Evolutionary conservation across 2,329 filamentous ascomycete genomes (phyloP), one percentile per base, ranked within the genome.

Genomic region (Aspergillus ruber): DNA sequence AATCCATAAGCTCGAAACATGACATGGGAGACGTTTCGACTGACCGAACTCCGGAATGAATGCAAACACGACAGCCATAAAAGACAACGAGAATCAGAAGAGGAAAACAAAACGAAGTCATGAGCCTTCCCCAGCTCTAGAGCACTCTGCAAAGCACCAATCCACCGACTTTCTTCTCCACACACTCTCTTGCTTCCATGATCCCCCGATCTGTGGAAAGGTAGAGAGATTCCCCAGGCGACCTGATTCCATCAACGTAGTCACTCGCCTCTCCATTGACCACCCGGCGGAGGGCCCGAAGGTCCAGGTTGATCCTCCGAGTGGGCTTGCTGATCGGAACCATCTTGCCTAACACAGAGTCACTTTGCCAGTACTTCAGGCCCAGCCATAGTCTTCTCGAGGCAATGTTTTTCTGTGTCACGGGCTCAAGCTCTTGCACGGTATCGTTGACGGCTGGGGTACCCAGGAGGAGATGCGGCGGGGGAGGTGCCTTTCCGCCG

Each of bases 361-460:
- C 77, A 63, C 86, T 86, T 57, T 90, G 83, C 81, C 81, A 88
- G 78, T 95, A 95, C 74, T 95, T 95, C 61, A 95, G 74, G 1
- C 89, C 89, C 10, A 96, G 71, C 90, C 90, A 96, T 56, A 96
- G 73, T 50, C 90, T 78, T 63, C 88, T 79, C 35, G 75, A 78
- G 4, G 89, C 80, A 33, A 89, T 81, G 69, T 94, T 95, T 59
- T 74, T 75, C 52, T 76, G 74, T 42, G 84, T 89, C 48, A 88
- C 76, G 12, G 74, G 74, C 56, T 81, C 74, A 29, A 70, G 44
- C 42, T 59, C 56, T 51, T 64, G 48, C 55, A 58, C 44, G 50
- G 70, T 63, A 39, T 69, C 65, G 36, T 65, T 67, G n/a, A 63
- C 62, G 4, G 69, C 65, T 3, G 74, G 71, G 47, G 70, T 67